Base-by-base conservation (phyloP, 495 filamentous ascomycete genomes). In the Penicillium cinerascens region DNA sequence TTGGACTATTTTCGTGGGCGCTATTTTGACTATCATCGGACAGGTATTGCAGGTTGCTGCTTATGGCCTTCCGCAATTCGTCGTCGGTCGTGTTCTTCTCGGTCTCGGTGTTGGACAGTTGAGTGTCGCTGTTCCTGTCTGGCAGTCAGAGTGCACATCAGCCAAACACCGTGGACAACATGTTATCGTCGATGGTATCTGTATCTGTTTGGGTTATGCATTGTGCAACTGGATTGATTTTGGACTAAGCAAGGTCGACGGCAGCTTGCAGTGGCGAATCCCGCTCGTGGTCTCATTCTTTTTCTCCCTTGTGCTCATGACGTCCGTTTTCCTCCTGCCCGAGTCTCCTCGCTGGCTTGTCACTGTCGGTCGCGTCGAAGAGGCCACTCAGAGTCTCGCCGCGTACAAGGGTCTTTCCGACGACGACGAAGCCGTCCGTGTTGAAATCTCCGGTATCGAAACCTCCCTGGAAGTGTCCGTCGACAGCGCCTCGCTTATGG, bases 191-290 rank as follows among this genome's bases (percentile, higher is more conserved):
- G 72, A 77, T 29, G 74, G 76, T 10, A 65, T 78, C 11, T 78
- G 68, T 60, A 80, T 78, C 57, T 83, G 80, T 51, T 73, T 83
- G 42, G 84, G 82, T 39, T 81, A 84, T 29, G 75, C 80, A 1
- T 73, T 85, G 13, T 82, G 79, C 13, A 84, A 85, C 52, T 87
- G 83, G 83, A 75, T 87, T n/a, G 80, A 82, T 55, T 87, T 79
- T 48, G 78, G 72, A 17, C 49, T 75, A 13, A 77, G 57, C 57
- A 75, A 71, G 43, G 56, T 71, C 37, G 22, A 21, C 1, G 55
- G 55, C 15, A n/a, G 25, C 23, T 36, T 58, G 41, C 64, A 68
- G 17, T 82, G 80, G 80, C 64, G 80, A 18, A 59, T 78, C 20
- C 74, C 74, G 0, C 51, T 77, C 18, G 70, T 66, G 2, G 29